Percentiles rank a stretch among this genome's conserved stretches.
phyloP scores from a whole-genome alignment of 1,284 basidiomycete genomes.

The Cryptococcus wingfieldii region DNA sequence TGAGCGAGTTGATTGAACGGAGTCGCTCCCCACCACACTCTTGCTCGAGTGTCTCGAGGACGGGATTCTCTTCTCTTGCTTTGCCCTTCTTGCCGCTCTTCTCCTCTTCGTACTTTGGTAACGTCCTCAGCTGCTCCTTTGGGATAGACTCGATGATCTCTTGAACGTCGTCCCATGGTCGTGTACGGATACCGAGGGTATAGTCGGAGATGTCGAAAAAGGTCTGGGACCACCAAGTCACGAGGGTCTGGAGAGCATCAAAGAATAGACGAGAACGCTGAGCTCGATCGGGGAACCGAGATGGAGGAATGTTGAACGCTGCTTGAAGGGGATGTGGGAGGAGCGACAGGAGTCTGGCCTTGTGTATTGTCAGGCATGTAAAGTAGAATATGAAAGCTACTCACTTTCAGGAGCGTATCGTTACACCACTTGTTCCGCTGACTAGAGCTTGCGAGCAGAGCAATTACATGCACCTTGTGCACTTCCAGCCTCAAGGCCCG shows the following conservation, averaged over 20 bases:
- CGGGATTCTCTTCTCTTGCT: slow-evolving; percentile 35
- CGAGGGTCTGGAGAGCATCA: slow-evolving; percentile 65
- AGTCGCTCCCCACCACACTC: slow-evolving; percentile 63
- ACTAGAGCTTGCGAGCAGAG: slow-evolving; percentile 69
- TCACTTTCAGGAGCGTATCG: slow-evolving; percentile 73
- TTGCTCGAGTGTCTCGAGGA: slow-evolving; percentile 36
- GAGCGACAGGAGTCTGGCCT: slow-evolving; percentile 68
- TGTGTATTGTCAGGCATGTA: slow-evolving; percentile 13
- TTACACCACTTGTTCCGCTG: slow-evolving; percentile 82
- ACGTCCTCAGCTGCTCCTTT: slow-evolving; percentile 1
- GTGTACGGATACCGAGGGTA: slow-evolving; percentile 57
- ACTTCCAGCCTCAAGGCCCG: slow-evolving; percentile 68
- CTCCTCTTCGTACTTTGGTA: neutral
- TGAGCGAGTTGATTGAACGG: slow-evolving; percentile 72
- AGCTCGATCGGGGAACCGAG: slow-evolving; percentile 71
- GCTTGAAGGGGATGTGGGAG: slow-evolving; percentile 74
- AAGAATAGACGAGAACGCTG: slow-evolving; percentile 82
- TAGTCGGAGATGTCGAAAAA: slow-evolving; percentile 59
- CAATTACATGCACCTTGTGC: slow-evolving; percentile 81
- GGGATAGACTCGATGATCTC: slow-evolving; percentile 42
- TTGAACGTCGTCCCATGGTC: slow-evolving; percentile 63
- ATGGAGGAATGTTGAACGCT: slow-evolving; percentile 75
- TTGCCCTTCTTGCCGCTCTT: slow-evolving; percentile 47
- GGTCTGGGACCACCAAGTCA: slow-evolving; percentile 72
- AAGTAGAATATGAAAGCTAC: slow-evolving; percentile 4